Evolutionary conservation across 345 rosid genomes (phyloP).

Genomic region (Citrus unshiu): DNA sequence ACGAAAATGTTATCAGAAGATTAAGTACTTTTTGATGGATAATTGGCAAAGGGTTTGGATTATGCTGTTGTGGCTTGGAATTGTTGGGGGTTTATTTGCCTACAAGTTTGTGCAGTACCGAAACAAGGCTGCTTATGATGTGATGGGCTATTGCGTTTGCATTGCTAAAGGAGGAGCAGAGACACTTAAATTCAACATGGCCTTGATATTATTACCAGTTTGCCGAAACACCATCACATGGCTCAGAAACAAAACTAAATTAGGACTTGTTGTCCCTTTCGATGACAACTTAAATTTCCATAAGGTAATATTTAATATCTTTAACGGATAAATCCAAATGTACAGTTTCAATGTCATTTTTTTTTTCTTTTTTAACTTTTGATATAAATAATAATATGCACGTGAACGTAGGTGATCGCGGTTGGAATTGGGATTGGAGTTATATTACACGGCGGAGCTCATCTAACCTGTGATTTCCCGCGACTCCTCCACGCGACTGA

Average conservation of each 20-base stretch:
- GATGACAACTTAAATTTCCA: conserved; percentile 88
- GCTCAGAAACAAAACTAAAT: conserved; percentile 83
- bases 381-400: too few species aligned
- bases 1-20: conserved; percentile 32
- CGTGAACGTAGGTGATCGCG: conserved; percentile 38
- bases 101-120: conserved; percentile 69
- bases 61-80: conserved; percentile 68
- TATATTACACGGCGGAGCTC: conserved; percentile 67
- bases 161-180: conserved; percentile 89
- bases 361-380: too few species aligned
- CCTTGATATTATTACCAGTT: conserved; percentile 69
- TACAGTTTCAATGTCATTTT: too few species aligned
- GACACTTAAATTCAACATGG: conserved; percentile 87
- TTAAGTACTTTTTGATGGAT: conserved; percentile 66
- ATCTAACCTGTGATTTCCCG: conserved; percentile 82
- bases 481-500: conserved; percentile 54
- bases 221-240: conserved; percentile 90
- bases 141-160: conserved; percentile 90
- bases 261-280: conserved; percentile 68
- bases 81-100: conserved; percentile 54
- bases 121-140: conserved; percentile 44
- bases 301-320: conserved; percentile 35
- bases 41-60: conserved; percentile 88
- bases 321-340: too few species aligned
- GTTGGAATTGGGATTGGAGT: conserved; percentile 57